A percentile compares a stretch with the other conserved stretches of the same genome.
Evolutionary conservation across 768 basidiomycete genomes (phyloP).

Genomic region (Leccinum longicurvipes): DNA sequence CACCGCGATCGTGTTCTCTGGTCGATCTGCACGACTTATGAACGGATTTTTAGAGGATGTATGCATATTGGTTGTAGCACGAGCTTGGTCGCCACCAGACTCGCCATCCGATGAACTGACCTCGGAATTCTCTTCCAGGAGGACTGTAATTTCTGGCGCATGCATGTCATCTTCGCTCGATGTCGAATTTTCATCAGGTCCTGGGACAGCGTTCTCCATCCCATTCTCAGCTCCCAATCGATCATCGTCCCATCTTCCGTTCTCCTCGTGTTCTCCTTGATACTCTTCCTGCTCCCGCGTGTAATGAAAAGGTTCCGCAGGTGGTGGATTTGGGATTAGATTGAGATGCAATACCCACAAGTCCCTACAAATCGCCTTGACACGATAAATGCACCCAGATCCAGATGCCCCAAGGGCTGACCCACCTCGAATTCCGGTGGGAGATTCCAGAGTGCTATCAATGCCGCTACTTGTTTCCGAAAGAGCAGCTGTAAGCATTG

Average conservation of each 20-base stretch:
- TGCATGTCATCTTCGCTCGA: constrained; percentile 24
- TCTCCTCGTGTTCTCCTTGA: constrained; percentile 10
- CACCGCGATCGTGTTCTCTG: constrained; percentile 58
- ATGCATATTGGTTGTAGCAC: constrained; percentile 3
- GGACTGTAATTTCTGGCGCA: constrained; percentile 37
- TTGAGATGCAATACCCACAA: constrained; percentile 77
- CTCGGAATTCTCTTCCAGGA: constrained; percentile 40
- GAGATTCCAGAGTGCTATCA: constrained; percentile 63
- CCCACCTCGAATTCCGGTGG: constrained; percentile 78
- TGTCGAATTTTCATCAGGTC: constrained; percentile 8
- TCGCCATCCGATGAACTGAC: constrained; percentile 30
- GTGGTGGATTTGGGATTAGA: constrained; percentile 55
- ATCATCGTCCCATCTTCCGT: neutral
- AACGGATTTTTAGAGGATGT: constrained; percentile 12
- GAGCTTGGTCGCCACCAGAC: constrained; percentile 14
- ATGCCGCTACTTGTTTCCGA: constrained; percentile 66
- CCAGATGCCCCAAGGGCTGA: neutral
- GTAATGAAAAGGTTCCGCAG: constrained; percentile 56
- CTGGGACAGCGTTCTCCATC: constrained; percentile 7
- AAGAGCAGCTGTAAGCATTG: constrained; percentile 82
- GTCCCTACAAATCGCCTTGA: constrained; percentile 70
- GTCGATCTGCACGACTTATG: constrained; percentile 34
- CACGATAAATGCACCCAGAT: constrained; percentile 4
- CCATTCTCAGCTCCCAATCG: constrained; percentile 19
- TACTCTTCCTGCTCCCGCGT: constrained; percentile 36